phyloP scores from a whole-genome alignment of 1,284 basidiomycete genomes.

The Ustilago curta region DNA sequence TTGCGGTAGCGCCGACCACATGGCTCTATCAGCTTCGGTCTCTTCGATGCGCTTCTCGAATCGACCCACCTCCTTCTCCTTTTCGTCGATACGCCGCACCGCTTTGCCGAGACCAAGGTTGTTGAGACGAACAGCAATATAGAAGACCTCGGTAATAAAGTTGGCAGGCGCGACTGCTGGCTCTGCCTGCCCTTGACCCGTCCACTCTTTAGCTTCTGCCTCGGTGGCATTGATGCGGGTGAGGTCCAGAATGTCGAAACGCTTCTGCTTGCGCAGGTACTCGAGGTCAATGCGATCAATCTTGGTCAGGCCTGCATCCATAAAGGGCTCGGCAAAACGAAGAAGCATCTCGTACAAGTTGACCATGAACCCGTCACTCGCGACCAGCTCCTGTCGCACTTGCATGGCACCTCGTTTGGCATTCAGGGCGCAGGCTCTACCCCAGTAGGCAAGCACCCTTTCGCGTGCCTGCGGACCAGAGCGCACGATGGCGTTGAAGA shows the following conservation, averaged over 20 bases:
- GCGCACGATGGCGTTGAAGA: conserved; percentile 89
- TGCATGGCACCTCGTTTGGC: conserved; percentile 88
- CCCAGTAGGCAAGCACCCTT: conserved; percentile 85
- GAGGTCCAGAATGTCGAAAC: conserved; percentile 58
- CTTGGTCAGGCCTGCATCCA: conserved; percentile 90
- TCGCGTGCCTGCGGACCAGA: conserved; percentile 84
- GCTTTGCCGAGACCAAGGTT: conserved; percentile 71
- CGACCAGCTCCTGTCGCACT: conserved; percentile 83
- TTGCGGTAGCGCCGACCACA: conserved; percentile 55
- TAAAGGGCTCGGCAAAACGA: conserved; percentile 94
- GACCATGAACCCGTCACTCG: conserved; percentile 92
- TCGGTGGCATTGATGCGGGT: conserved; percentile 67
- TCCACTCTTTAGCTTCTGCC: conserved; percentile 62
- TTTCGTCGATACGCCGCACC: conserved; percentile 79
- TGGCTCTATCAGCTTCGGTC: conserved; percentile 74
- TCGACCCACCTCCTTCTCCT: conserved; percentile 74
- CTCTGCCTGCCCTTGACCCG: conserved; percentile 25
- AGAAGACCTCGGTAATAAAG: conserved; percentile 97
- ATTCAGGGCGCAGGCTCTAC: conserved; percentile 81
- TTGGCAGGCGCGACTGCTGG: conserved; percentile 71
- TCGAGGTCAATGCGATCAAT: conserved; percentile 85
- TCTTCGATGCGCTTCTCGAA: conserved; percentile 80
- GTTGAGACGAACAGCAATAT: conserved; percentile 72
- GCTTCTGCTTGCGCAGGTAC: conserved; percentile 72
- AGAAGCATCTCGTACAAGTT: conserved; percentile 86